phyloP scores from a whole-genome alignment of 2,329 filamentous ascomycete genomes.

The Phaeosphaeria sp. region DNA sequence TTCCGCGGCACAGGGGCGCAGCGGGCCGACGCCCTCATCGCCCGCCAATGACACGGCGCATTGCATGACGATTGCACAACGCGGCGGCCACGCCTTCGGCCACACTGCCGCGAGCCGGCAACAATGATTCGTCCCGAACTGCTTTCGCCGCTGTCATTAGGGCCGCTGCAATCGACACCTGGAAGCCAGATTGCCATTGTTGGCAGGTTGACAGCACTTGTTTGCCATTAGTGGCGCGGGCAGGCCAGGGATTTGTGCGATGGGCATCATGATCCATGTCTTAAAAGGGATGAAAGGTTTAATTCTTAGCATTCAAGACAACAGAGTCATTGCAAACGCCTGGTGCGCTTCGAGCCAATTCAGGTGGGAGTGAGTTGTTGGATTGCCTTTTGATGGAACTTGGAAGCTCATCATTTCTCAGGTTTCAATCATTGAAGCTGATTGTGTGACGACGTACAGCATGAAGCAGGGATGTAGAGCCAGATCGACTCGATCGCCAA shows the following conservation, averaged over 20 bases:
- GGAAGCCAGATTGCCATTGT: background rate
- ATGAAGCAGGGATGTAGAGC: background rate
- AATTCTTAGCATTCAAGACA: background rate
- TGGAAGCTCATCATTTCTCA: too few relatives aligned
- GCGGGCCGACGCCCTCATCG: background rate
- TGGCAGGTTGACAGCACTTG: slow-evolving; percentile 1
- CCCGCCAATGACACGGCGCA: background rate
- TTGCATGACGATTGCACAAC: background rate
- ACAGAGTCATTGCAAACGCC: too few relatives aligned
- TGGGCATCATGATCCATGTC: background rate
- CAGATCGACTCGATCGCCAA: background rate
- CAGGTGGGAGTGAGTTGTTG: too few relatives aligned
- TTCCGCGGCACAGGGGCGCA: background rate
- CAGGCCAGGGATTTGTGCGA: background rate
- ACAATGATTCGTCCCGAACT: background rate
- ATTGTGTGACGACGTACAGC: background rate
- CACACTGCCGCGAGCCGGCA: background rate
- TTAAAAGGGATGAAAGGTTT: background rate
- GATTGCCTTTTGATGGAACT: too few relatives aligned
- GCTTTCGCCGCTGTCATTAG: slow-evolving; percentile 7
- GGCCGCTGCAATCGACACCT: slow-evolving; percentile 5
- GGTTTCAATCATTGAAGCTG: background rate
- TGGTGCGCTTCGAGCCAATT: too few relatives aligned
- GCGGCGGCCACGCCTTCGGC: background rate
- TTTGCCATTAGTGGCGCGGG: background rate